phyloP scores from a whole-genome alignment of 2,329 filamentous ascomycete species.

The Chrysoporthe austroafricana region DNA sequence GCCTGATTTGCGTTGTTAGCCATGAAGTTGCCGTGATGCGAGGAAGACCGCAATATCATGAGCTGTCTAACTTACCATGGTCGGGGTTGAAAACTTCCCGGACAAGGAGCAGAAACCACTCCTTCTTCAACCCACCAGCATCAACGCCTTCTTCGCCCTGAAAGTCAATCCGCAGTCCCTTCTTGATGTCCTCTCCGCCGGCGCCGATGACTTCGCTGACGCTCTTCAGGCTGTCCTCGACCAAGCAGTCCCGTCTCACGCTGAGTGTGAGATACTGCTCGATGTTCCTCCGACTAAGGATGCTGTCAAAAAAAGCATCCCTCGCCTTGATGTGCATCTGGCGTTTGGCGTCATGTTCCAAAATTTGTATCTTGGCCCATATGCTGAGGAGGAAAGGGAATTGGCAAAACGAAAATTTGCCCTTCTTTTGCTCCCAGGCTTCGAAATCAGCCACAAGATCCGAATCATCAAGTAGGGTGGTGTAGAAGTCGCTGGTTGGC shows the following conservation, averaged over 20 bases:
- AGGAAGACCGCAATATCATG: background rate
- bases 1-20: slow-evolving; percentile 52
- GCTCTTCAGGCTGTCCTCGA: slow-evolving; percentile 83
- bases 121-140: slow-evolving; percentile 85
- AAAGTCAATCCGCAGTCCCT: slow-evolving; percentile 84
- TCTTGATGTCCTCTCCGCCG: slow-evolving; percentile 85
- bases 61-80: slow-evolving; percentile 64
- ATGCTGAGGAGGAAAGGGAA: slow-evolving; percentile 92
- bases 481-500: slow-evolving; percentile 85
- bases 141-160: slow-evolving; percentile 89
- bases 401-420: slow-evolving; percentile 86
- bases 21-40: background rate
- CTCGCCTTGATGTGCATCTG: slow-evolving; percentile 90
- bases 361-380: slow-evolving; percentile 87
- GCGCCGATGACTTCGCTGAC: slow-evolving; percentile 85
- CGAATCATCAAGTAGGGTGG: slow-evolving; percentile 82
- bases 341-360: slow-evolving; percentile 84
- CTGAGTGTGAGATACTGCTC: slow-evolving; percentile 79
- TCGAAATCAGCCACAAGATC: slow-evolving; percentile 87
- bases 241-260: slow-evolving; percentile 81
- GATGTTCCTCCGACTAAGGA: slow-evolving; percentile 73
- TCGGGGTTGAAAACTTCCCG: slow-evolving; percentile 90
- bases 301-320: slow-evolving; percentile 89
- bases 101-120: slow-evolving; percentile 90
- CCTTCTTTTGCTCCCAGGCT: slow-evolving; percentile 76